Percentiles rank a stretch among this genome's conserved stretches.
These are phyloP conservation scores for Penicillium sp. DNA, from an alignment of 2,329 filamentous ascomycete genomes.

Conservation along the genomic window DNA sequence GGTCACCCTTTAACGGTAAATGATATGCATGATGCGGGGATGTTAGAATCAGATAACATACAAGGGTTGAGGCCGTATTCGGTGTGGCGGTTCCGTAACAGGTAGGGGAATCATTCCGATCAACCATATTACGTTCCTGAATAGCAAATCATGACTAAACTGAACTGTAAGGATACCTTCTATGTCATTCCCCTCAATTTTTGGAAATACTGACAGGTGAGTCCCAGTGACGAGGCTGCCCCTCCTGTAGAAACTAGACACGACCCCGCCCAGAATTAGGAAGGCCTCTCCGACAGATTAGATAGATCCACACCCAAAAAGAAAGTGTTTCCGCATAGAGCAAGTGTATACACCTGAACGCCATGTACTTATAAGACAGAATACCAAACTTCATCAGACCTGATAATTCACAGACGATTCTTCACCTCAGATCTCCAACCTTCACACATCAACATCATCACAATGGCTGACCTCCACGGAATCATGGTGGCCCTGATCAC, in stretches of 20 bases:
- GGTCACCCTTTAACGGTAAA: neutral
- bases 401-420: neutral
- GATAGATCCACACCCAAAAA: neutral
- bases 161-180: neutral
- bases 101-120: neutral
- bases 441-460: neutral
- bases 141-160: neutral
- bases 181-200: neutral
- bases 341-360: neutral
- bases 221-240: neutral
- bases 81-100: neutral
- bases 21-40: neutral
- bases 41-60: neutral
- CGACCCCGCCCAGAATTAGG: neutral
- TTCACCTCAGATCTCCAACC: neutral
- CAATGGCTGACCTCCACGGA: constrained; percentile 31
- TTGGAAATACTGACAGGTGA: neutral
- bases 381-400: neutral
- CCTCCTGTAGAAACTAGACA: neutral
- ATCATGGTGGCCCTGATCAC: constrained; percentile 54
- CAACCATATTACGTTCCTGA: neutral
- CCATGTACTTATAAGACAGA: neutral
- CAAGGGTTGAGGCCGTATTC: neutral
- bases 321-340: neutral
- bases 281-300: neutral